phyloP scores from a whole-genome alignment of 2,329 filamentous ascomycete species.

The Grosmannia penicillata region DNA sequence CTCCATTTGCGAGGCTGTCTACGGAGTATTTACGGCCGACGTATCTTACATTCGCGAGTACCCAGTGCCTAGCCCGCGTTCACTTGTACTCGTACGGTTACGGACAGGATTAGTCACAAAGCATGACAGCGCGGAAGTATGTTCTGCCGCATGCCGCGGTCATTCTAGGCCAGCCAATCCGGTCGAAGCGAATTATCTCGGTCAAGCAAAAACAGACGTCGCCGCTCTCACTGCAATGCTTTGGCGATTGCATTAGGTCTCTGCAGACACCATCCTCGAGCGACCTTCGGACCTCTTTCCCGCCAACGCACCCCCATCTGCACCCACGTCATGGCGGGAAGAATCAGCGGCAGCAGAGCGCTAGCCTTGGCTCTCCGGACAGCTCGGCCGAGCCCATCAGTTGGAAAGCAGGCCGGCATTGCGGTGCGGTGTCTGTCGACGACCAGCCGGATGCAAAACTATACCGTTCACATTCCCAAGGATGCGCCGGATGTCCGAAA shows the following conservation, averaged over 20 bases:
- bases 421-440: slow-evolving; percentile 33
- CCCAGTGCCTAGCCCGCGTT: too few relatives aligned
- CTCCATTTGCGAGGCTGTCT: too few relatives aligned
- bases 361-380: slow-evolving; percentile 41
- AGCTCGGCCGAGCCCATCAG: slow-evolving; percentile 23
- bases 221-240: not conserved
- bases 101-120: too few relatives aligned
- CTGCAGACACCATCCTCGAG: not conserved
- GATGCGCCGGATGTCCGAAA: slow-evolving; percentile 53
- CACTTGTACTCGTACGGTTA: too few relatives aligned
- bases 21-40: too few relatives aligned
- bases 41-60: too few relatives aligned
- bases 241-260: not conserved
- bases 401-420: slow-evolving; percentile 2
- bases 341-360: slow-evolving; percentile 39
- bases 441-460: slow-evolving; percentile 25
- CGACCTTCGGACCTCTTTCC: slow-evolving; percentile 20
- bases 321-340: slow-evolving; percentile 49
- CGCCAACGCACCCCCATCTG: slow-evolving; percentile 12
- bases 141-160: not conserved
- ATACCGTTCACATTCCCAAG: slow-evolving; percentile 41
- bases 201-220: slow-evolving; percentile 5
- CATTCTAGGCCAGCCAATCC: slow-evolving; percentile 5
- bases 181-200: slow-evolving; percentile 9
- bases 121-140: too few relatives aligned